Base-by-base conservation (phyloP, 805 yeast genomes). In the Wickerhamiella galacta region DNA sequence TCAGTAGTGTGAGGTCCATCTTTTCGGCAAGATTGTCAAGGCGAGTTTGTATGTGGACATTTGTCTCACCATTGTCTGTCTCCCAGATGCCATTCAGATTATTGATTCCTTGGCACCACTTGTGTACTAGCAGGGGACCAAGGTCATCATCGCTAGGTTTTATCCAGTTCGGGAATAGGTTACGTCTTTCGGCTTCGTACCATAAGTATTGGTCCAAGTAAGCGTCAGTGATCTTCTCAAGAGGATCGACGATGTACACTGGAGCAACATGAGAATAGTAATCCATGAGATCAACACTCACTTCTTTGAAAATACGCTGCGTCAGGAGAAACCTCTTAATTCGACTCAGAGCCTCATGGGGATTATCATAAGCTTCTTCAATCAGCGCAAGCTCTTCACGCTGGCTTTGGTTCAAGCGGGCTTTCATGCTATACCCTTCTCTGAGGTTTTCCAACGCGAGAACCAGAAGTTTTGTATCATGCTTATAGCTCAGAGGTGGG, bases 351-450 rank as follows among this genome's bases (percentile, higher is more conserved):
- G 85, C 76, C 48, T 92, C 96, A 51, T 83, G 93, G 0, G 99
- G 99, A 44, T 82, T 81, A 47, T 90, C 99, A 51, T 82, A 90
- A 0, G 96, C 96, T 48, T 83, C 93, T 49, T 90, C 98, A 30
- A 90, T 82, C 39, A 87, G 60, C 0, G 95, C 90, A 39, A 90
- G 58, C 47, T 90, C 98, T 54, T 87, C 95, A 41, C 95, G 65
- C 53, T 90, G 94, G 6, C 75, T 61, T 4, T 93, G 75, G 45
- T 82, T 87, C 41, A 90, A 58, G 37, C 94, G 61, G 1, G 82
- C 76, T 43, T 74, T 71, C 16, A 80, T 68, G 32, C 72, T 71
- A 48, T 75, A 85, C 4, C 74, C 66, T 39, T 81, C 94, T 46
- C 87, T 82, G 52, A 90, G 58, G 37, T 74, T 72, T 49, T 90